Percentiles rank a stretch among this genome's conserved stretches.
These are phyloP conservation scores for Tilletia walkeri DNA, from an alignment of 1,284 basidiomycete species.

Conservation along the genomic window DNA sequence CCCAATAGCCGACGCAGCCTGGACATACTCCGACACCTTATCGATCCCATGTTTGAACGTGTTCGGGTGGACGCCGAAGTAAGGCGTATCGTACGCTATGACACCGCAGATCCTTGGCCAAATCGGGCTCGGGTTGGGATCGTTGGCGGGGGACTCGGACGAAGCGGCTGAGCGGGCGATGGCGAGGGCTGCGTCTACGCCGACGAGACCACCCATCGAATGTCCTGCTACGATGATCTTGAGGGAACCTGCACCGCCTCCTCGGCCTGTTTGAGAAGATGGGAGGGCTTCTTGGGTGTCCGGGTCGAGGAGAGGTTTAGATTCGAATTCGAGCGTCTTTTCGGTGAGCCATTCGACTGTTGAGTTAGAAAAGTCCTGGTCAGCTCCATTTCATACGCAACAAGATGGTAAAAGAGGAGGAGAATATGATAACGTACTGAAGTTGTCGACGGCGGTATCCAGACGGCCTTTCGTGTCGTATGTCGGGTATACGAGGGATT, in stretches of 20 bases:
- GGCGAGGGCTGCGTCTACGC: constrained; percentile 76
- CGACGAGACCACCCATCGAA: constrained; percentile 63
- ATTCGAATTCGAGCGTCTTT: constrained; percentile 82
- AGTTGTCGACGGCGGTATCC: constrained; percentile 34
- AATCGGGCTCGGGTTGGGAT: constrained; percentile 59
- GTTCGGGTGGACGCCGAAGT: constrained; percentile 67
- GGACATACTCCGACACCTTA: constrained; percentile 72
- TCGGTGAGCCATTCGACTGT: constrained; percentile 51
- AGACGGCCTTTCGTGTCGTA: constrained; percentile 69
- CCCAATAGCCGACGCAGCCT: constrained; percentile 64
- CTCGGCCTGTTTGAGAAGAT: constrained; percentile 28
- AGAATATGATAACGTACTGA: constrained; percentile 12
- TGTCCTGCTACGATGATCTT: constrained; percentile 85
- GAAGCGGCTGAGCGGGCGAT: constrained; percentile 61
- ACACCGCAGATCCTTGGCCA: constrained; percentile 81
- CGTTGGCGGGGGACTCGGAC: neutral
- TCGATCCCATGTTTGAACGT: constrained; percentile 81
- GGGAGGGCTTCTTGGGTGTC: constrained; percentile 27
- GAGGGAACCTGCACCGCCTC: constrained; percentile 42
- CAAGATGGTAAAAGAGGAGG: neutral
- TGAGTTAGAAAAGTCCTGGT: neutral
- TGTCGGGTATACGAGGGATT: constrained; percentile 78
- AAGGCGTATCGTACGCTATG: constrained; percentile 83
- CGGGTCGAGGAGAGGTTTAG: constrained; percentile 48
- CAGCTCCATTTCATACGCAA: too few relatives aligned